Percentiles rank a stretch among this genome's conserved stretches.
phyloP scores from a whole-genome alignment of 2,329 filamentous ascomycete genomes.

The Cladophialophora bantiana region DNA sequence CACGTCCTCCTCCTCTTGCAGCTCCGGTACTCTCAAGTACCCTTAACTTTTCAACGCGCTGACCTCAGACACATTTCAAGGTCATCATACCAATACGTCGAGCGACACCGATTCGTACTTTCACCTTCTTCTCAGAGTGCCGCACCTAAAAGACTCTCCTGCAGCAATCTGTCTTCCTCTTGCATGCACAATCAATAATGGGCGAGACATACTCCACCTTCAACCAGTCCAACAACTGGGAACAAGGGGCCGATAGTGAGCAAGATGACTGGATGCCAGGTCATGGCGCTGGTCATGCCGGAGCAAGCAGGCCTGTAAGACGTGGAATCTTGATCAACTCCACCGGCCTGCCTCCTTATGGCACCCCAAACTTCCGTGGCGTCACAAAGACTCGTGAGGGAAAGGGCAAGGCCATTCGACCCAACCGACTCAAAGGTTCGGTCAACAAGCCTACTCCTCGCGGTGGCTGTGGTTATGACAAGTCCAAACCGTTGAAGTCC shows the following conservation, averaged over 20 bases:
- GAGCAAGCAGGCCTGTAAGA: background rate
- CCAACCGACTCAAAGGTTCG: background rate
- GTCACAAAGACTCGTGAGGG: background rate
- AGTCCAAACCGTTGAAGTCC: constrained; percentile 3
- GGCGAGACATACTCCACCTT: background rate
- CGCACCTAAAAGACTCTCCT: background rate
- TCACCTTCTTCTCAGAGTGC: background rate
- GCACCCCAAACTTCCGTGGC: background rate
- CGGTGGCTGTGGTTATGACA: background rate
- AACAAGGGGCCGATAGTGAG: background rate
- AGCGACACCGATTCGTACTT: background rate
- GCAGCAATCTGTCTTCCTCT: background rate
- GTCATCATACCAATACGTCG: background rate
- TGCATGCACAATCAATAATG: background rate
- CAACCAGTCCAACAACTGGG: background rate
- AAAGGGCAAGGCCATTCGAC: background rate
- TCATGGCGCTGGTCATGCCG: background rate
- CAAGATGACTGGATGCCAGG: background rate
- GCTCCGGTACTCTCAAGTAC: no score
- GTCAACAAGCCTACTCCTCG: background rate
- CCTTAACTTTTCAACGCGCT: background rate
- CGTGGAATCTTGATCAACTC: background rate
- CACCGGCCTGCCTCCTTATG: background rate
- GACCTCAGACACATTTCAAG: background rate
- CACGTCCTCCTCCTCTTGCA: background rate